A percentile compares a stretch with the other conserved stretches of the same genome.
Conservation (phyloP, 371 early-diverging fungal genomes). For the Mortierella sp. region DNA sequence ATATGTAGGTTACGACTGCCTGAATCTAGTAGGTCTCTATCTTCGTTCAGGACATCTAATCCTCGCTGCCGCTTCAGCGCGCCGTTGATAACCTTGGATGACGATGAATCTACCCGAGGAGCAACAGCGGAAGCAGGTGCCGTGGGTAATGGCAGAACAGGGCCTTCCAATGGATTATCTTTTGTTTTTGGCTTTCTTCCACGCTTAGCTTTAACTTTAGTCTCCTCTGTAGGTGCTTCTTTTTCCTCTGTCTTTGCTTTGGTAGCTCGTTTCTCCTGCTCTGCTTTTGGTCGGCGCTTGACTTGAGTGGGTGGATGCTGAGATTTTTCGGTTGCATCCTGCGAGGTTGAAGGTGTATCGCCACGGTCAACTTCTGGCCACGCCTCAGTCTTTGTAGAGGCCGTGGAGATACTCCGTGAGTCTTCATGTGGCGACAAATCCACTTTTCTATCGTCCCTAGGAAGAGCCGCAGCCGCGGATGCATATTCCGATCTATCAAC, state of each 20-base stretch:
- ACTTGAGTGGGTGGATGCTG: conserved; percentile 14
- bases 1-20: neutral
- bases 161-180: conserved; percentile 33
- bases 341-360: neutral
- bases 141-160: neutral
- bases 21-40: neutral
- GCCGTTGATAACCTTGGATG: conserved; percentile 3
- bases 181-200: conserved; percentile 47
- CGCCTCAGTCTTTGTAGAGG: conserved; percentile 17
- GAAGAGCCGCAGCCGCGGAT: neutral
- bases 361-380: conserved; percentile 2
- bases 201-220: conserved; percentile 41
- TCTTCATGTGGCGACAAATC: conserved; percentile 8
- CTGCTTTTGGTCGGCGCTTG: conserved; percentile 42
- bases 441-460: conserved; percentile 5
- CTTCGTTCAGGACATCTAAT: conserved; percentile 3
- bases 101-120: conserved; percentile 10
- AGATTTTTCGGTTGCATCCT: conserved; percentile 9
- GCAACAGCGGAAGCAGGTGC: neutral
- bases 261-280: conserved; percentile 25
- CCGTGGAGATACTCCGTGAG: conserved; percentile 8
- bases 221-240: conserved; percentile 20
- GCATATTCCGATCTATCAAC: neutral
- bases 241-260: conserved; percentile 33
- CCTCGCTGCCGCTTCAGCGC: conserved; percentile 28